Conservation (phyloP, 2,329 filamentous ascomycete species). For the Botrytis hyacinthi region DNA sequence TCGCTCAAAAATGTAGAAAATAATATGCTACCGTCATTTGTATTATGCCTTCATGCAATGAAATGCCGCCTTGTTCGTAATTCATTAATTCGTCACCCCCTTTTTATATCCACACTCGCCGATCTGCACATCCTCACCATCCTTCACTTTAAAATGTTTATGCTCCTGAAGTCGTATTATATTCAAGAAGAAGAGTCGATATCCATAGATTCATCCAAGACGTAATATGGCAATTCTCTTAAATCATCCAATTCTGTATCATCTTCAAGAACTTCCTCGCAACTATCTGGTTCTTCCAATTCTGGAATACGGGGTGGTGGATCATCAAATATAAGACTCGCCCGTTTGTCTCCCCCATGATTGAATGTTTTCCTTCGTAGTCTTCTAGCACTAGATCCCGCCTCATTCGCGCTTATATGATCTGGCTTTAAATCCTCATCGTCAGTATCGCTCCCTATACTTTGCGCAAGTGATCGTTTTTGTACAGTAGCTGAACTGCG, state of each 20-base stretch:
- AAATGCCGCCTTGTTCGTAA: slow-evolving; percentile 10
- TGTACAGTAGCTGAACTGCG: slow-evolving; percentile 36
- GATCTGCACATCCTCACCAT: slow-evolving; percentile 17
- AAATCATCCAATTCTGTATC: slow-evolving; percentile 28
- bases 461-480: slow-evolving; percentile 37
- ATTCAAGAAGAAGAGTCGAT: slow-evolving; percentile 28
- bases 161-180: slow-evolving; percentile 2
- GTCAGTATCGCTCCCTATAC: slow-evolving; percentile 39
- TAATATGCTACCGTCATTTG: slow-evolving; percentile 7
- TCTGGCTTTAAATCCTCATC: slow-evolving; percentile 38
- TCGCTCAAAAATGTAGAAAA: not conserved
- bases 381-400: slow-evolving; percentile 37
- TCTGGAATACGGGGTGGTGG: slow-evolving; percentile 39
- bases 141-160: not conserved
- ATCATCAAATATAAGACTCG: slow-evolving; percentile 39
- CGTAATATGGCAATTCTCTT: slow-evolving; percentile 34
- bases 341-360: slow-evolving; percentile 30
- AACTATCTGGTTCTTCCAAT: slow-evolving; percentile 38
- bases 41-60: not conserved
- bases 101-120: slow-evolving; percentile 11
- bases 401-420: slow-evolving; percentile 36
- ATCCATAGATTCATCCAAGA: slow-evolving; percentile 34
- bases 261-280: slow-evolving; percentile 36
- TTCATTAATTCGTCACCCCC: slow-evolving; percentile 10
- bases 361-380: slow-evolving; percentile 33